These are phyloP conservation scores for Aechmea fasciata DNA, from an alignment of 176 grass and related monocot species.

Conservation along the genomic window DNA sequence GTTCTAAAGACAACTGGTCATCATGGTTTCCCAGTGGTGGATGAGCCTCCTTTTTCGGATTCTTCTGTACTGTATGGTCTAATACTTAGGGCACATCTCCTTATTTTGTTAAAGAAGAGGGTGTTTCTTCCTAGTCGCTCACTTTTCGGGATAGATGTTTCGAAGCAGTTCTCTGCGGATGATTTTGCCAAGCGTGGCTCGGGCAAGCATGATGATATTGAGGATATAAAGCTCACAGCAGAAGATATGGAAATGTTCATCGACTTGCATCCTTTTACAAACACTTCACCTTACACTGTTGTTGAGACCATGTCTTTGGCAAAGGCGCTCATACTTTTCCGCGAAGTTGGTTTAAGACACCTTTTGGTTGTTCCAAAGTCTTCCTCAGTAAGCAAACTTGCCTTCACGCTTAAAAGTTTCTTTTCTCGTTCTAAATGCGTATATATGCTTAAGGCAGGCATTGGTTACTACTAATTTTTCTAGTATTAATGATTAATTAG, in stretches of 20 bases:
- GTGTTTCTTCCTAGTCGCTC: conserved; percentile 31
- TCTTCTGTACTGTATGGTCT: conserved; percentile 58
- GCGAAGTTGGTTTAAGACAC: conserved; percentile 82
- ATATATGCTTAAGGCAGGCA: not conserved
- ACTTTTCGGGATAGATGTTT: conserved; percentile 28
- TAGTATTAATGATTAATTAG: not conserved
- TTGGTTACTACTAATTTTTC: not conserved
- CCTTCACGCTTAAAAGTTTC: not conserved
- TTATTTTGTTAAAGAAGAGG: conserved; percentile 87
- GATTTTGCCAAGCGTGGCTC: conserved; percentile 85
- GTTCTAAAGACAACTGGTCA: conserved; percentile 70
- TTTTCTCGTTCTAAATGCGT: not conserved
- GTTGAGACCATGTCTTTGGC: conserved; percentile 93
- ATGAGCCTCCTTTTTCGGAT: conserved; percentile 64
- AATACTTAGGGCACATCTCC: conserved; percentile 64
- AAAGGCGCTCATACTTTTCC: conserved; percentile 88
- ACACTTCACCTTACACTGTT: conserved; percentile 90
- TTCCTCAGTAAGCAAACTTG: conserved; percentile 37
- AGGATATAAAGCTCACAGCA: conserved; percentile 47
- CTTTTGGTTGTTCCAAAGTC: conserved; percentile 87
- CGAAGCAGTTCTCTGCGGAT: conserved; percentile 44
- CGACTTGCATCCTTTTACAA: conserved; percentile 87
- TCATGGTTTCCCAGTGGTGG: conserved; percentile 80
- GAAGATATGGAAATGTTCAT: conserved; percentile 92
- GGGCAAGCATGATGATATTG: conserved; percentile 56